Evolutionary conservation across 371 early-diverging fungal species (phyloP).

Genomic region (Blastocladiella emersonii): DNA sequence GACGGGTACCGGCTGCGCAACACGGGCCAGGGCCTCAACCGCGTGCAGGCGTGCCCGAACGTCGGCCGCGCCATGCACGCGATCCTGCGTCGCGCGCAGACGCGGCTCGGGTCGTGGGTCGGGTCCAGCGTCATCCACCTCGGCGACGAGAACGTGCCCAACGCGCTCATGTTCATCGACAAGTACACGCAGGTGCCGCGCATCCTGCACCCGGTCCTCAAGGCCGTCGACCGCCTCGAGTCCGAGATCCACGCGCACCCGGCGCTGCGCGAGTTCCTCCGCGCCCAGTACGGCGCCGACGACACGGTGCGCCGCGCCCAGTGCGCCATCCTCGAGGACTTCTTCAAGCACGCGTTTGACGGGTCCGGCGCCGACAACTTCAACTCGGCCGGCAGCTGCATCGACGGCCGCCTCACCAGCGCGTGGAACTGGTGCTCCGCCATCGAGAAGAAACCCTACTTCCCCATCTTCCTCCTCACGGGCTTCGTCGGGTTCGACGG

Average conservation of each 20-base stretch:
- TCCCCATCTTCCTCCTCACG: constrained; percentile 76
- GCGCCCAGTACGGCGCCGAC: constrained; percentile 49
- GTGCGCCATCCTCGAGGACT: constrained; percentile 54
- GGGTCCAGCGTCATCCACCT: constrained; percentile 90
- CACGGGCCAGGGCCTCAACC: constrained; percentile 92
- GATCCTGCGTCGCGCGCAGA: constrained; percentile 73
- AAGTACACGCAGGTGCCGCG: constrained; percentile 92
- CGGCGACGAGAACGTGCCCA: constrained; percentile 85
- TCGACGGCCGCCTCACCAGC: constrained; percentile 87
- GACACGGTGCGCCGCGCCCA: constrained; percentile 51
- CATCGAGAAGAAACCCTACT: constrained; percentile 86
- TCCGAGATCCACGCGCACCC: constrained; percentile 20
- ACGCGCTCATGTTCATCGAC: constrained; percentile 91
- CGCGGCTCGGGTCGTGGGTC: constrained; percentile 78
- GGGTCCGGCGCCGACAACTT: constrained; percentile 91
- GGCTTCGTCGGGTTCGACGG: constrained; percentile 77
- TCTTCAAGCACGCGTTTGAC: constrained; percentile 90
- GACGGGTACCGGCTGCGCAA: constrained; percentile 76
- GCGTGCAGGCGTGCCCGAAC: constrained; percentile 64
- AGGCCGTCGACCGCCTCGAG: not conserved
- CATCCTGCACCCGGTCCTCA: constrained; percentile 76
- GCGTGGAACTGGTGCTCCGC: constrained; percentile 95
- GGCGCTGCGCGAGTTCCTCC: constrained; percentile 46
- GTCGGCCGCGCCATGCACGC: constrained; percentile 76
- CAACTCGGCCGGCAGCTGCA: constrained; percentile 90